These are phyloP conservation scores for Actinomucor elegans DNA, from an alignment of 371 early-diverging fungal species.

Conservation along the genomic window DNA sequence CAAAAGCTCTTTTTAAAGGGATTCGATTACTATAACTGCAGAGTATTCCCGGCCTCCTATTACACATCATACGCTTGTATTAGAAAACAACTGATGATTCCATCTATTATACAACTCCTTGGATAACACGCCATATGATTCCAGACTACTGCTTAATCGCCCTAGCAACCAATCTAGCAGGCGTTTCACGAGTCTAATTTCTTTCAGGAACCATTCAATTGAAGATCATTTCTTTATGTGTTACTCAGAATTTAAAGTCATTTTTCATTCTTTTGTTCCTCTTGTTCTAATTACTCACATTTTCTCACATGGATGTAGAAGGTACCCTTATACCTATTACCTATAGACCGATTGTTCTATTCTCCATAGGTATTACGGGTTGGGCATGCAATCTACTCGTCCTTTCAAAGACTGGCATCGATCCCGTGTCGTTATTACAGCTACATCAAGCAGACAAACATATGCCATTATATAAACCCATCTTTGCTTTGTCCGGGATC, in stretches of 20 bases:
- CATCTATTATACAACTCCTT: too few relatives aligned
- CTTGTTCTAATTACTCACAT: background rate
- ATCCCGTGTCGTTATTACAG: constrained; percentile 55
- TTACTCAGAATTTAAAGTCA: background rate
- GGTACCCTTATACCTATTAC: constrained; percentile 51
- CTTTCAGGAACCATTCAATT: too few relatives aligned
- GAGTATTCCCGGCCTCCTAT: too few relatives aligned
- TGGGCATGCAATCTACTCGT: constrained; percentile 76
- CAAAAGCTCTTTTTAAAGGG: too few relatives aligned
- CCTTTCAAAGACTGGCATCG: constrained; percentile 59
- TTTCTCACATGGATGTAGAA: constrained; percentile 16
- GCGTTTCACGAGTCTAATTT: too few relatives aligned
- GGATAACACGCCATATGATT: too few relatives aligned
- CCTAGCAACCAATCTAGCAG: too few relatives aligned
- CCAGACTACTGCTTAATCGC: too few relatives aligned
- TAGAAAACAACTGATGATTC: too few relatives aligned
- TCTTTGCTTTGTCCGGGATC: constrained; percentile 49
- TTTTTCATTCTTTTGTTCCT: background rate
- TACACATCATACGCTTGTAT: too few relatives aligned
- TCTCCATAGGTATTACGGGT: constrained; percentile 75
- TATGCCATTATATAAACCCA: constrained; percentile 24
- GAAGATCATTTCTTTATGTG: background rate
- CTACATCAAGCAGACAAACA: constrained; percentile 46
- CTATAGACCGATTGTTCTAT: constrained; percentile 70
- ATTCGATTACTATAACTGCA: too few relatives aligned